A percentile compares a stretch with the other conserved stretches of the same genome.
Conservation (phyloP, 2,329 filamentous ascomycete species). For the Ophiostoma piceae region DNA sequence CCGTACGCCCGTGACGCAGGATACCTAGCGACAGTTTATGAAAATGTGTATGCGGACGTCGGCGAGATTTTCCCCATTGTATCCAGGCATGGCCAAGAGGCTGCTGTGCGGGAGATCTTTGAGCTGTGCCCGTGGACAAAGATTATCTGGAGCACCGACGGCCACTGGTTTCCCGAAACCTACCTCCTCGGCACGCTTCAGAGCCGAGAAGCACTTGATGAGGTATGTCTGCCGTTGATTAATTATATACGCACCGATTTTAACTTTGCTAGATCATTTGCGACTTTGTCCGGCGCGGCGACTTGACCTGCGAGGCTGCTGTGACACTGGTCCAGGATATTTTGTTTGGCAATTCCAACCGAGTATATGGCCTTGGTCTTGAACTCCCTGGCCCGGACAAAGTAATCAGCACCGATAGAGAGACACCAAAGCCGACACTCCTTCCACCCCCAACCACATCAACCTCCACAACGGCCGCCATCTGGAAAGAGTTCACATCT, state of each 20-base stretch:
- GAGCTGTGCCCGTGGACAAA: conserved; percentile 72
- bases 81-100: conserved; percentile 69
- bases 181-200: conserved; percentile 68
- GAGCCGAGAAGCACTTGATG: conserved; percentile 64
- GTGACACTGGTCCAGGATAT: conserved; percentile 60
- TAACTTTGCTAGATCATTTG: conserved; percentile 51
- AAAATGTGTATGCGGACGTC: conserved; percentile 76
- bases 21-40: conserved; percentile 70
- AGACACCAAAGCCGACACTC: not conserved
- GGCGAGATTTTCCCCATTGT: conserved; percentile 77
- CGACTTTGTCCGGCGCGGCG: conserved; percentile 60
- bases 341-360: conserved; percentile 71
- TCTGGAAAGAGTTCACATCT: conserved; percentile 41
- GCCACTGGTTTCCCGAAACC: conserved; percentile 73
- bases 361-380: conserved; percentile 61
- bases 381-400: conserved; percentile 31
- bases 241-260: not conserved
- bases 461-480: not conserved
- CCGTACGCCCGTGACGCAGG: conserved; percentile 74
- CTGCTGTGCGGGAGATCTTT: conserved; percentile 63
- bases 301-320: conserved; percentile 58
- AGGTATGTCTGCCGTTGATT: conserved; percentile 40
- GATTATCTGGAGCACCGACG: conserved; percentile 74
- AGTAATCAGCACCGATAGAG: not conserved
- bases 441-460: not conserved